These are phyloP conservation scores for Linum tenue DNA, from an alignment of 345 rosid genomes.

Conservation along the genomic window DNA sequence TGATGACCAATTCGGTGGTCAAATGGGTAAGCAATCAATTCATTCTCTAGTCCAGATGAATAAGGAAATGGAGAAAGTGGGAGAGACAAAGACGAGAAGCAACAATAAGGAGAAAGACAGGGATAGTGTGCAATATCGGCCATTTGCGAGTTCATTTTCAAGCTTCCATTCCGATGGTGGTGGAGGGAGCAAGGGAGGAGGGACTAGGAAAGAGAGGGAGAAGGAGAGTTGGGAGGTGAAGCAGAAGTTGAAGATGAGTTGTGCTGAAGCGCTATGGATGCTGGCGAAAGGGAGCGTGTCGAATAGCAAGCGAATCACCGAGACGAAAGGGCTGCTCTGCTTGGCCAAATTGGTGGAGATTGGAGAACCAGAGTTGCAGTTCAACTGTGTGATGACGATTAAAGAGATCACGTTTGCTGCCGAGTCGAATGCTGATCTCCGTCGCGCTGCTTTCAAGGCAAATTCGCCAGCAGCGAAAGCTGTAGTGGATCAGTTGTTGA, in stretches of 20 bases:
- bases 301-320: constrained; percentile 39
- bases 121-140: no score
- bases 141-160: neutral
- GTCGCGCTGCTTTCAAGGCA: constrained; percentile 48
- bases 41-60: constrained; percentile 50
- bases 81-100: neutral
- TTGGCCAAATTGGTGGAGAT: constrained; percentile 38
- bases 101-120: no score
- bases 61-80: constrained; percentile 21
- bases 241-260: constrained; percentile 33
- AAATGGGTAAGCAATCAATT: constrained; percentile 28
- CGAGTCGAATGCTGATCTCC: constrained; percentile 38
- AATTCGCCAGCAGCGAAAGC: constrained; percentile 59
- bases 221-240: constrained; percentile 29
- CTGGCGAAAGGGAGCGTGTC: constrained; percentile 31
- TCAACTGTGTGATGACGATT: constrained; percentile 41
- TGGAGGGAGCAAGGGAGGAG: constrained; percentile 22
- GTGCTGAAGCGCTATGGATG: constrained; percentile 44
- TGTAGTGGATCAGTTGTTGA: constrained; percentile 45
- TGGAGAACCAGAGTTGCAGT: constrained; percentile 41
- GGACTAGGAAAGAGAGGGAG: constrained; percentile 36
- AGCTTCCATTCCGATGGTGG: constrained; percentile 24
- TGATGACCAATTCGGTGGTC: constrained; percentile 16
- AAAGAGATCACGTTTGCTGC: constrained; percentile 43
- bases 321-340: constrained; percentile 49